Evolutionary conservation across 2,329 filamentous ascomycete species (phyloP), one percentile per base, ranked within the genome.

Genomic region (Lecanicillium sp.): DNA sequence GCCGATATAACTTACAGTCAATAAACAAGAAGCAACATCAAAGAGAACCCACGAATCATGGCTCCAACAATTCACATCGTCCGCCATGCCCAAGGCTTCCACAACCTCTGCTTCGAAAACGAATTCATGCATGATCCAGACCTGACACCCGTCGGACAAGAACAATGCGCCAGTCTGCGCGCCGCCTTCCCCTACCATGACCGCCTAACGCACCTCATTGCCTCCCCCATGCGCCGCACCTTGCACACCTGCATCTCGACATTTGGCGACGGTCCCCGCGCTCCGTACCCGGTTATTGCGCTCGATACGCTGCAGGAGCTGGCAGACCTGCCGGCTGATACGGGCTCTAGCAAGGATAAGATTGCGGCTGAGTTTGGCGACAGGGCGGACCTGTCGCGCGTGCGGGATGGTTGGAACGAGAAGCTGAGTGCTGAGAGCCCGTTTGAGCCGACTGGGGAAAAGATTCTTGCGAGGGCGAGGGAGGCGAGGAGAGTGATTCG

Each of bases 251-350:
- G 83, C 25, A 68, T 87, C 20, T 63, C 78, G 38, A 73, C 76
- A 33, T 94, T 94, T 58, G 71, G 70, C 14, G 68, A 76, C 37
- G 51, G 67, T 16, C 42, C 48, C 6, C 22, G 22, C 22, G 22
- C 22, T 17, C 22, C 29, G 33, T 37, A 37, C 29, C 34, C 35
- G 40, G 71, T 94, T 37, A 61, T 83, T 18, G 78, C 80, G 2
- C 63, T 92, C 11, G 85, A 86, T 1, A 77, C 84, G 45, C 64
- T 86, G 4, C 89, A 95, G 60, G 89, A 95, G 60, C 79, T 85
- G 1, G 82, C 78, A 4, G 71, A 79, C 37, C 65, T 80, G 20
- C 80, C 84, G 1, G 89, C 86, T 58, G 88, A 95, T 55, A 80
- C 75, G 2, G 89, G 89, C 3, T 79, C 73, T 27, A 59, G 71